Base-by-base conservation (phyloP, 2,329 filamentous ascomycete genomes). In the Drechmeria coniospora region DNA sequence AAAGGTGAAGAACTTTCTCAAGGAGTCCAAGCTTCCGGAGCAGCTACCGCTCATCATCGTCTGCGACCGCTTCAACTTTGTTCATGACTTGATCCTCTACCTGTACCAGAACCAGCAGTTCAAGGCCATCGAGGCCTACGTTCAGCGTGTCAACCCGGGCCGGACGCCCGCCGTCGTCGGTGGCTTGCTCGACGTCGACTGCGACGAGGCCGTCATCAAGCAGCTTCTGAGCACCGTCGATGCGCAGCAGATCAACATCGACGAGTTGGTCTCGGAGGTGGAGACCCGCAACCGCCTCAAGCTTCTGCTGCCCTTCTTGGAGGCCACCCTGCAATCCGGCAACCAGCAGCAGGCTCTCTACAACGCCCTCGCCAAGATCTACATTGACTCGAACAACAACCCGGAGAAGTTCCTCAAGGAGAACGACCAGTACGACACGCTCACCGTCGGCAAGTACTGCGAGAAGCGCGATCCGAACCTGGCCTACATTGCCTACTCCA, bases 81-180 rank as follows among this genome's bases (percentile, higher is more conserved):
- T 95, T 23, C 90, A 98, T 48, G 90, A 98, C 47, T 59, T 98
- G 47, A 83, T 98, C 24, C 69, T 98, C 14, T 94, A 90, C 57
- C 72, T 98, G 7, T 98, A 98, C 64, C 90, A 95, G 65, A 92
- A 92, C 58, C 87, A 98, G 57, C 87, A 95, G 50, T 98, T 94
- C 69, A 84, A 92, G 61, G 93, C 90, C 1, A 98, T 98, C 39
- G 90, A 98, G 59, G 77, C 92, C 8, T 98, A 98, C 43, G 90
- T 98, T 16, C 90, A 98, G 63, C 79, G 83, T 24, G 86, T 98
- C 42, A 98, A 98, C 59, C 86, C 90, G 5, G 66, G 78, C 11
- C 68, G 90, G 43, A 90, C 92, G 5, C 90, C 90, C 5, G 80
- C 84, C 32, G 90, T 98, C 35, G 74, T 98, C 40, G 90, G 90